Percentiles rank a stretch among this genome's conserved stretches.
These are phyloP conservation scores for Colletotrichum sp. DNA, from an alignment of 2,329 filamentous ascomycete species.

Conservation along the genomic window DNA sequence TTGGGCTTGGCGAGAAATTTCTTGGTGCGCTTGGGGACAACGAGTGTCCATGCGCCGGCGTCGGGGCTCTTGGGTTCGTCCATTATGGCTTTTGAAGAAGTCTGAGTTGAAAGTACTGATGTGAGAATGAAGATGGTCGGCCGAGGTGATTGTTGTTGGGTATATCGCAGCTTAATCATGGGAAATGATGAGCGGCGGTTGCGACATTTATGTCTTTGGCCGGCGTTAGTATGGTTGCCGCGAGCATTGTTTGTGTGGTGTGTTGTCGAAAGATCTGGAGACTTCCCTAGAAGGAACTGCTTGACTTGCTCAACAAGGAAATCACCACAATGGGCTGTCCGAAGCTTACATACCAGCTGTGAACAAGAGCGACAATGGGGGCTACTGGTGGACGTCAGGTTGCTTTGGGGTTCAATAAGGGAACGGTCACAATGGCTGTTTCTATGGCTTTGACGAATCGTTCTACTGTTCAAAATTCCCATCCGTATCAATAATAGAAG, in stretches of 20 bases:
- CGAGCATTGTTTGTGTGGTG: not conserved
- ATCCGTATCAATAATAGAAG: not conserved
- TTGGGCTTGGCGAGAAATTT: not conserved
- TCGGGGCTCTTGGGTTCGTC: not conserved
- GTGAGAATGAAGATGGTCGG: not conserved
- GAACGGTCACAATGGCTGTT: not conserved
- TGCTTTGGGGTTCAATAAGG: not conserved
- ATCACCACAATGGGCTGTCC: not conserved
- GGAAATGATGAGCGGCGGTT: not conserved
- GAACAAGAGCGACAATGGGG: not conserved
- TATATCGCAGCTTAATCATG: not conserved
- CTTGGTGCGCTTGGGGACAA: not conserved
- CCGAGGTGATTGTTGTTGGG: not conserved
- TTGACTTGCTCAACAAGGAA: not conserved
- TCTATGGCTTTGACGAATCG: not conserved
- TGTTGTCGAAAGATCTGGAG: not conserved
- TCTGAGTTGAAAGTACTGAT: not conserved
- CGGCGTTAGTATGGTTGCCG: not conserved
- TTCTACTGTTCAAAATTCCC: not conserved
- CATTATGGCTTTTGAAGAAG: not conserved
- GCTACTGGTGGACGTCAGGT: not conserved
- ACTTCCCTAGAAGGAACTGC: not conserved
- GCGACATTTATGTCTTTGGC: not conserved
- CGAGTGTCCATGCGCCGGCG: not conserved
- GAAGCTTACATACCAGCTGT: not conserved